Conservation (phyloP, 169 alveolate species). For the Cryptosporidium sp. region DNA sequence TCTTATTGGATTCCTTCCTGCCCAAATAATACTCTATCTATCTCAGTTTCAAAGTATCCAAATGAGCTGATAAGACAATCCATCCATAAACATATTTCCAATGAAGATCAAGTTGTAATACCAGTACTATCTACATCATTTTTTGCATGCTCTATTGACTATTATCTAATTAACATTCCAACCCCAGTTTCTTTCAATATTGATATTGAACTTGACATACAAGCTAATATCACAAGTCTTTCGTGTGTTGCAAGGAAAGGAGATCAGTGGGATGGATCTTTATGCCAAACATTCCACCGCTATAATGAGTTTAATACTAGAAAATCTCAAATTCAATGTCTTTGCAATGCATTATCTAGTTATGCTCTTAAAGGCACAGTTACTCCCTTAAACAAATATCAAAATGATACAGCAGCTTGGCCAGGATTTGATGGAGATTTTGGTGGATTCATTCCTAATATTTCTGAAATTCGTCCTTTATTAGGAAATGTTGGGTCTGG, state of each 20-base stretch:
- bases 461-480: slow-evolving; percentile 32
- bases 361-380: slow-evolving; percentile 54
- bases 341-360: slow-evolving; percentile 39
- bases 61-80: slow-evolving; percentile 16
- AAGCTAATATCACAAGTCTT: slow-evolving; percentile 18
- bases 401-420: slow-evolving; percentile 39
- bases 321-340: slow-evolving; percentile 69
- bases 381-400: slow-evolving; percentile 47
- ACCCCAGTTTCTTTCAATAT: slow-evolving; percentile 49
- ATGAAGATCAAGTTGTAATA: background rate
- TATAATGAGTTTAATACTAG: slow-evolving; percentile 42
- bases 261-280: slow-evolving; percentile 20
- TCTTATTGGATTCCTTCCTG: slow-evolving; percentile 73
- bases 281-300: slow-evolving; percentile 49
- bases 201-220: slow-evolving; percentile 29
- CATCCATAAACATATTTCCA: slow-evolving; percentile 7
- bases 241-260: slow-evolving; percentile 15
- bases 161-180: slow-evolving; percentile 35
- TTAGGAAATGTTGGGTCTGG: slow-evolving; percentile 23
- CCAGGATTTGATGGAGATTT: slow-evolving; percentile 62
- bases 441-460: slow-evolving; percentile 37
- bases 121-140: slow-evolving; percentile 50
- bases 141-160: slow-evolving; percentile 60
- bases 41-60: slow-evolving; percentile 46
- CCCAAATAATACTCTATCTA: slow-evolving; percentile 49